Evolutionary conservation across 148 eudicot species (phyloP).

Genomic region (Nepenthes gracilis): DNA sequence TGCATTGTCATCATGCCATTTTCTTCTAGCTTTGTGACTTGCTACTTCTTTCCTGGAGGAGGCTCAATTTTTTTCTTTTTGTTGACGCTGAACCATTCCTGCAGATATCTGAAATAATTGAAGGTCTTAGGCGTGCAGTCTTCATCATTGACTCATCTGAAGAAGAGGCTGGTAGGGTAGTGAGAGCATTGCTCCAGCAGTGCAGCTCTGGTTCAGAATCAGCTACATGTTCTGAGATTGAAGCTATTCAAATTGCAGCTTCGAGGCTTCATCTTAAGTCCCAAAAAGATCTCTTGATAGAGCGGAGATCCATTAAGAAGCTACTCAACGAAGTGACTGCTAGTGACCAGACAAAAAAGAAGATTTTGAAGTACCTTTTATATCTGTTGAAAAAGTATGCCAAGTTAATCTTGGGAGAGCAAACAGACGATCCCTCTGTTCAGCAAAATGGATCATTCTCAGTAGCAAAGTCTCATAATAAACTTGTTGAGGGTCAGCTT

Average conservation of each 20-base stretch:
- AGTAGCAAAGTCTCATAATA: slow-evolving; percentile 11
- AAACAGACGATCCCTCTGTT: slow-evolving; percentile 9
- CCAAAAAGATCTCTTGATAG: slow-evolving; percentile 28
- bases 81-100: slow-evolving; percentile 2
- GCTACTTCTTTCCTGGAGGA: neutral
- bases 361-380: slow-evolving; percentile 23
- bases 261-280: slow-evolving; percentile 27
- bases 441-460: slow-evolving; percentile 12
- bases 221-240: slow-evolving; percentile 20
- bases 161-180: slow-evolving; percentile 37
- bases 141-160: slow-evolving; percentile 29
- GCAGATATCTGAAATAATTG: slow-evolving; percentile 30
- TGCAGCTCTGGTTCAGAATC: slow-evolving; percentile 15
- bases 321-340: slow-evolving; percentile 20
- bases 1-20: too few species aligned
- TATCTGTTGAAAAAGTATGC: slow-evolving; percentile 27
- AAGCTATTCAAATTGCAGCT: slow-evolving; percentile 31
- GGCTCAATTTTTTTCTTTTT: neutral
- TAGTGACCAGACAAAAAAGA: slow-evolving; percentile 15
- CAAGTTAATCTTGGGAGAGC: slow-evolving; percentile 21
- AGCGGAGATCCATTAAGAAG: slow-evolving; percentile 33
- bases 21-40: neutral
- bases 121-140: slow-evolving; percentile 14
- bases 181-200: slow-evolving; percentile 28
- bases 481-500: slow-evolving; percentile 6